A percentile compares a stretch with the other conserved stretches of the same genome.
These are phyloP conservation scores for Nepenthes mirabilis DNA, from an alignment of 148 eudicot genomes.

Conservation along the genomic window DNA sequence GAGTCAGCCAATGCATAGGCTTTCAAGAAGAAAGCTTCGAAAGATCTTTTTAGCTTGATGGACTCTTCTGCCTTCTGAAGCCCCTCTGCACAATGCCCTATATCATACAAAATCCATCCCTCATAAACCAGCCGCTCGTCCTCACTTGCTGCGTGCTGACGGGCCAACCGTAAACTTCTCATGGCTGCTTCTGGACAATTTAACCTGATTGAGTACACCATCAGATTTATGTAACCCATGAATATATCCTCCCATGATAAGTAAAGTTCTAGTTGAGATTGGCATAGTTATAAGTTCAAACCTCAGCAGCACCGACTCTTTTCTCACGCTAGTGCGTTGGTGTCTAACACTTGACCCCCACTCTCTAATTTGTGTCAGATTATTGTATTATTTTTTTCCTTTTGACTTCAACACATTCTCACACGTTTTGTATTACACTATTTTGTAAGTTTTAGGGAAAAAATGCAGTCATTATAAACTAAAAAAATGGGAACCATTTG, in stretches of 20 bases:
- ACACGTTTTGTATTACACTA: no score
- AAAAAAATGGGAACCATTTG: no score
- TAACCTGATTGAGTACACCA: conserved; percentile 38
- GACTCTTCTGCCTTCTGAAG: conserved; percentile 88
- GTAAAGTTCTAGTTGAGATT: no score
- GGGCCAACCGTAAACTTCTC: conserved; percentile 91
- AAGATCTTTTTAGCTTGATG: conserved; percentile 72
- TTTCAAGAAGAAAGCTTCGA: conserved; percentile 94
- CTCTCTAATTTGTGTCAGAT: no score
- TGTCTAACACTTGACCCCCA: no score
- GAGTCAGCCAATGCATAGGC: conserved; percentile 97
- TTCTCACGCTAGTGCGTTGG: no score
- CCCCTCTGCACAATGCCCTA: conserved; percentile 91
- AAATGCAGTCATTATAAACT: no score
- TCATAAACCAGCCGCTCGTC: conserved; percentile 88
- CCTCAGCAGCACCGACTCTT: no score
- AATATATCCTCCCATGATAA: neutral
- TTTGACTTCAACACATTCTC: no score
- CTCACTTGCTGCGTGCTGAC: conserved; percentile 66
- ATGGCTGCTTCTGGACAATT: conserved; percentile 98
- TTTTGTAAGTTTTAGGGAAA: no score
- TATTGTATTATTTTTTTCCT: no score
- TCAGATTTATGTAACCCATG: conserved; percentile 6
- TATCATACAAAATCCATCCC: conserved; percentile 98
- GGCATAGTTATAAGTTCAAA: no score